These are phyloP conservation scores for Stellera chamaejasme DNA, from an alignment of 345 rosid species.

Conservation along the genomic window DNA sequence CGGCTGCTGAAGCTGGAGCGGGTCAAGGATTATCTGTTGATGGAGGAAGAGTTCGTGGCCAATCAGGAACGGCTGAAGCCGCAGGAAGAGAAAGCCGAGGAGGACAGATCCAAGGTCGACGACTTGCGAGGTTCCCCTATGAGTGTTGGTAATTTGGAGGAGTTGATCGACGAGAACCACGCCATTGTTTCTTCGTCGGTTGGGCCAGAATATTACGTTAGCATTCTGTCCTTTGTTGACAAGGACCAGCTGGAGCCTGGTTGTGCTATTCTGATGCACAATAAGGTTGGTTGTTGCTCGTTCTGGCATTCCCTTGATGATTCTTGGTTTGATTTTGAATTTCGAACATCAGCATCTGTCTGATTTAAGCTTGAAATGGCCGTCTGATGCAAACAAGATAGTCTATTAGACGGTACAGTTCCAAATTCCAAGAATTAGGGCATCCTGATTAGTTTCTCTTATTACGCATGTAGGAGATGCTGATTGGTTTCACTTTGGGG, in stretches of 20 bases:
- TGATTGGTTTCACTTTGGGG: no score
- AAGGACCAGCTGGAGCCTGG: constrained; percentile 98
- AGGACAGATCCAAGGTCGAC: constrained; percentile 86
- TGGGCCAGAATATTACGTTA: constrained; percentile 93
- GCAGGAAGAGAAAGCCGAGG: constrained; percentile 95
- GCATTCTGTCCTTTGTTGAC: constrained; percentile 90
- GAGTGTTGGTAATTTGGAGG: constrained; percentile 95
- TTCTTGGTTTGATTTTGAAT: no score
- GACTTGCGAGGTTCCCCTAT: constrained; percentile 90
- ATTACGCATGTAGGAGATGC: no score
- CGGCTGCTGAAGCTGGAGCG: constrained; percentile 76
- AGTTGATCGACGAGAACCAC: constrained; percentile 93
- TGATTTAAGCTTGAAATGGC: no score
- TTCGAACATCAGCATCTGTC: no score
- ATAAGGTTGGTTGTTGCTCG: constrained; percentile 42
- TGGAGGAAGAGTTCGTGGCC: constrained; percentile 97
- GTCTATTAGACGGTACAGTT: no score
- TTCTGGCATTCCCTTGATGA: no score
- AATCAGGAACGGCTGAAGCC: constrained; percentile 90
- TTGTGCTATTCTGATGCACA: constrained; percentile 94
- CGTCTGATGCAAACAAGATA: no score
- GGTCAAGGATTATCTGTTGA: constrained; percentile 76
- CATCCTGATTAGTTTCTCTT: no score
- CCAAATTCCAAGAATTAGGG: no score
- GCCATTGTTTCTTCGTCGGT: constrained; percentile 92